A percentile compares a stretch with the other conserved stretches of the same genome.
Evolutionary conservation across 1,284 basidiomycete genomes (phyloP).

Genomic region (Fomitopsis palustris): DNA sequence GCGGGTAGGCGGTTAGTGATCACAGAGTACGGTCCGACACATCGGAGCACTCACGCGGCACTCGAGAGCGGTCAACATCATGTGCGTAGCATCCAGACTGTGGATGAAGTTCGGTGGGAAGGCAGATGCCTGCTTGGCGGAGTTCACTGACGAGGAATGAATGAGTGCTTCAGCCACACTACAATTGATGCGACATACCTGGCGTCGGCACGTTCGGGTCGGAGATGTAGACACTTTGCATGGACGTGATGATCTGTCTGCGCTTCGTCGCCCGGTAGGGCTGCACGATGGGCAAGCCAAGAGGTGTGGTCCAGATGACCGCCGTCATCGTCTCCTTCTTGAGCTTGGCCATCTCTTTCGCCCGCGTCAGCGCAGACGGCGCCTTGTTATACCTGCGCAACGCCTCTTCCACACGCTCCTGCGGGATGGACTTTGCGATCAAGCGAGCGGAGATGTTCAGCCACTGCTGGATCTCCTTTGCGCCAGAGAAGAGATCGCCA

Average conservation of each 20-base stretch:
- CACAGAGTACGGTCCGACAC: not conserved
- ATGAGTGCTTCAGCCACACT: not conserved
- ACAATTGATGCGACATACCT: slow-evolving; percentile 35
- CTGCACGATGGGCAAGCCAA: slow-evolving; percentile 94
- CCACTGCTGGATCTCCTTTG: slow-evolving; percentile 92
- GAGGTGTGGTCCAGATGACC: slow-evolving; percentile 95
- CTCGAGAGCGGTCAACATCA: slow-evolving; percentile 96
- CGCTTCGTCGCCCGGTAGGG: slow-evolving; percentile 87
- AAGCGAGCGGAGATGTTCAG: slow-evolving; percentile 80
- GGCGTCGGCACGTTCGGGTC: slow-evolving; percentile 81
- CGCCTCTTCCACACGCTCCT: slow-evolving; percentile 61
- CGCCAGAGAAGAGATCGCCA: slow-evolving; percentile 90
- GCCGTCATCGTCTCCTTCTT: slow-evolving; percentile 92
- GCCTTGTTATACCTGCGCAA: not conserved
- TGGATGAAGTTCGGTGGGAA: slow-evolving; percentile 99
- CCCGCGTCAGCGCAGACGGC: slow-evolving; percentile 18
- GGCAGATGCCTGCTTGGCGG: slow-evolving; percentile 88
- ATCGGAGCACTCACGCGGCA: slow-evolving; percentile 57
- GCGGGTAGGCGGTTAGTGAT: not conserved
- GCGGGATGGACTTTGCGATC: slow-evolving; percentile 86
- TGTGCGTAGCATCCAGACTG: slow-evolving; percentile 96
- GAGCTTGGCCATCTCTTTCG: slow-evolving; percentile 27
- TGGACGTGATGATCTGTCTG: slow-evolving; percentile 80
- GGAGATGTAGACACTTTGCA: slow-evolving; percentile 93
- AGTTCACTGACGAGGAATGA: slow-evolving; percentile 54